Evolutionary conservation across 139 green algal genomes (phyloP).

Genomic region (Auxenochlorella pyrenoidosa): DNA sequence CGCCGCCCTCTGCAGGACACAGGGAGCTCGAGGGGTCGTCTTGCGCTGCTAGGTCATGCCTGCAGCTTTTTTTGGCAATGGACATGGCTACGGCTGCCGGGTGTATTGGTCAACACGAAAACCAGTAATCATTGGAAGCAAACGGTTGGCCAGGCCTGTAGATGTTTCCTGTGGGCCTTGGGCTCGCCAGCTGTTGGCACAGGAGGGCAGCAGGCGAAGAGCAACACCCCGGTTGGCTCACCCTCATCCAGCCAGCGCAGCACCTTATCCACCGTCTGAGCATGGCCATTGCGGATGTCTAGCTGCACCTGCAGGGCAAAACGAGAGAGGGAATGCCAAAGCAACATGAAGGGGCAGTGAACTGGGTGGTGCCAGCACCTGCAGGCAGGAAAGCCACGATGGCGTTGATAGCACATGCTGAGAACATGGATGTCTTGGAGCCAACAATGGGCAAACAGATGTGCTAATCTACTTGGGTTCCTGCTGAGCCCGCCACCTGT

Average conservation of each 20-base stretch:
- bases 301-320: constrained; percentile 78
- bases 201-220: background rate
- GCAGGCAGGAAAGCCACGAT: background rate
- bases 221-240: background rate
- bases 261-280: constrained; percentile 98
- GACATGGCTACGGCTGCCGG: too few relatives aligned
- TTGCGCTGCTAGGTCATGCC: background rate
- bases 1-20: constrained; percentile 68
- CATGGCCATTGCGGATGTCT: constrained; percentile 95
- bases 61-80: too few relatives aligned
- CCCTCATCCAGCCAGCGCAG: constrained; percentile 33
- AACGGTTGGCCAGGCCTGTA: too few relatives aligned
- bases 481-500: too few relatives aligned
- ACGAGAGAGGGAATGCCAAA: background rate
- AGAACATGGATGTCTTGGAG: background rate
- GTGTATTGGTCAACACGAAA: too few relatives aligned
- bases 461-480: too few relatives aligned
- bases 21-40: background rate
- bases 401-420: background rate
- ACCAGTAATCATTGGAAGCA: too few relatives aligned
- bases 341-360: background rate
- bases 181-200: background rate
- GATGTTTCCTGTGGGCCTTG: too few relatives aligned
- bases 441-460: too few relatives aligned
- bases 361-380: background rate